Conservation (phyloP, 2,329 filamentous ascomycete species). For the Periconia digitata region DNA sequence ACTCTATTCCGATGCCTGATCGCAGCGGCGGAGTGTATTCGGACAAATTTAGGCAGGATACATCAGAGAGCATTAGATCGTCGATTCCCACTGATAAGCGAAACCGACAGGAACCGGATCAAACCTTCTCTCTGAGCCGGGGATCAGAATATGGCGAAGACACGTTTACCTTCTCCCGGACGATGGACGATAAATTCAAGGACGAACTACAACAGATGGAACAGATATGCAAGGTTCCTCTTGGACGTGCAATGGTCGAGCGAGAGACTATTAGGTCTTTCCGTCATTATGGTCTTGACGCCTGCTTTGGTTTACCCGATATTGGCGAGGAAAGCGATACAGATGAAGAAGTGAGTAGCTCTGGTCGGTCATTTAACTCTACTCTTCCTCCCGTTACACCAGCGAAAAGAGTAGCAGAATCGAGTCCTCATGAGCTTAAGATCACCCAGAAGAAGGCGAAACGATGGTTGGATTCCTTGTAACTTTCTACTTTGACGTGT, state of each 20-base stretch:
- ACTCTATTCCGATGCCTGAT: slow-evolving; percentile 8
- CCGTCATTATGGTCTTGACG: slow-evolving; percentile 5
- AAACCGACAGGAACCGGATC: slow-evolving; percentile 5
- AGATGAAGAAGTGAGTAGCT: slow-evolving; percentile 7
- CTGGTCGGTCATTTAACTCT: slow-evolving; percentile 6
- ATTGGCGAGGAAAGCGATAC: slow-evolving; percentile 7
- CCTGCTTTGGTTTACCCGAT: slow-evolving; percentile 6
- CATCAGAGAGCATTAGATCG: slow-evolving; percentile 7
- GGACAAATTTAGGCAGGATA: slow-evolving; percentile 7
- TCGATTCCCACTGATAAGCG: slow-evolving; percentile 4
- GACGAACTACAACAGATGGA: slow-evolving; percentile 6
- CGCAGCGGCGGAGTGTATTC: slow-evolving; percentile 7
- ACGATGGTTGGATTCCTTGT: slow-evolving; percentile 7
- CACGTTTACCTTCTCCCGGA: slow-evolving; percentile 6
- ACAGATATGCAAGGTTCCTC: slow-evolving; percentile 7
- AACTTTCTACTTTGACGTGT: slow-evolving; percentile 6
- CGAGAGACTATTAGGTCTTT: slow-evolving; percentile 6
- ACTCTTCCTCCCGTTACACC: slow-evolving; percentile 5
- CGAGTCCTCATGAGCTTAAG: slow-evolving; percentile 5
- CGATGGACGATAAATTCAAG: slow-evolving; percentile 7
- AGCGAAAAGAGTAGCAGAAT: slow-evolving; percentile 6
- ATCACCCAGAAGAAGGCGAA: slow-evolving; percentile 7
- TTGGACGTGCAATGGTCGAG: slow-evolving; percentile 5
- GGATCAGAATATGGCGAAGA: slow-evolving; percentile 6
- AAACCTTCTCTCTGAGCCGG: slow-evolving; percentile 5